A percentile compares a stretch with the other conserved stretches of the same genome.
These are phyloP conservation scores for Lolium multiflorum DNA, from an alignment of 176 grass and related monocot genomes.

Conservation along the genomic window DNA sequence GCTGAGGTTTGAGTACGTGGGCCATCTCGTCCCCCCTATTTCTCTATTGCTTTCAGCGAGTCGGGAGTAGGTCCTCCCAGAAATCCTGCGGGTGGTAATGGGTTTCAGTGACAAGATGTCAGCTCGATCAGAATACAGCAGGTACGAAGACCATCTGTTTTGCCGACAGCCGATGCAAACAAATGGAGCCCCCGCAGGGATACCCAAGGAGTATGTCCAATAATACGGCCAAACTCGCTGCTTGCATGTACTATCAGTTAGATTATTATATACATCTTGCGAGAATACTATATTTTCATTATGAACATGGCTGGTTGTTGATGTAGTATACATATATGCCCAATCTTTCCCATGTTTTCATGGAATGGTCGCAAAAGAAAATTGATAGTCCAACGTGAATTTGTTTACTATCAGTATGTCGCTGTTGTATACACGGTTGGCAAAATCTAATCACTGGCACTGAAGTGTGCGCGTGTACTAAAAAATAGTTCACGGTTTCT, in stretches of 20 bases:
- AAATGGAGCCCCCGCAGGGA: constrained; percentile 47
- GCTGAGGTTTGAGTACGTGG: constrained; percentile 45
- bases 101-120: constrained; percentile 92
- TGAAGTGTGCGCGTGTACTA: constrained; percentile 8
- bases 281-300: neutral
- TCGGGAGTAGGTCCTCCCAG: constrained; percentile 63
- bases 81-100: constrained; percentile 77
- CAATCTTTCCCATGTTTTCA: constrained; percentile 55
- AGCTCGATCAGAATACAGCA: constrained; percentile 71
- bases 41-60: constrained; percentile 62
- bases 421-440: neutral
- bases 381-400: neutral
- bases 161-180: constrained; percentile 54
- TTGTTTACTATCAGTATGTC: neutral
- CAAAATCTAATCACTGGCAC: neutral
- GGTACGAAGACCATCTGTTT: constrained; percentile 57
- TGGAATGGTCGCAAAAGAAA: constrained; percentile 36
- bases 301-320: constrained; percentile 43
- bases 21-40: constrained; percentile 40
- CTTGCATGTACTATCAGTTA: constrained; percentile 7
- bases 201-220: constrained; percentile 41
- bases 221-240: constrained; percentile 37
- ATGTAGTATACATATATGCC: constrained; percentile 13
- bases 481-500: neutral
- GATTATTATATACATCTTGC: neutral